Evolutionary conservation across 2,329 filamentous ascomycete genomes (phyloP).

Genomic region (Rhinocladiella similis): DNA sequence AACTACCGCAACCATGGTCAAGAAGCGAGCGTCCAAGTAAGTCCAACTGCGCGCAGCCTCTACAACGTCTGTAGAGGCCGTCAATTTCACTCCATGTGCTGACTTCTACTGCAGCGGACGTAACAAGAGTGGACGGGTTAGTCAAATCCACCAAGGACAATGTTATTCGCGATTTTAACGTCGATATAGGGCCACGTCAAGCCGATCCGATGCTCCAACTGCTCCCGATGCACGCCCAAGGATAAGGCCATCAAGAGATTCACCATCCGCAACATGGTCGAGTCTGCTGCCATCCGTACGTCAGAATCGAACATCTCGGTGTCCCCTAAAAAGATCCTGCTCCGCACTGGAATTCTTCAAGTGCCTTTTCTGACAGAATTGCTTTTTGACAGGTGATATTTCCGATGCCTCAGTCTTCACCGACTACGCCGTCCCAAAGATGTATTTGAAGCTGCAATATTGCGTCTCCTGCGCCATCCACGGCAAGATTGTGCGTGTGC

Average conservation of each 20-base stretch:
- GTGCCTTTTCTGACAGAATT: neutral
- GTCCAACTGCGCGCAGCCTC: conserved; percentile 29
- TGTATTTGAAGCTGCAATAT: conserved; percentile 99
- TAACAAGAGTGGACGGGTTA: conserved; percentile 83
- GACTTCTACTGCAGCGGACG: conserved; percentile 67
- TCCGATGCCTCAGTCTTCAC: conserved; percentile 98
- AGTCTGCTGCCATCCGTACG: conserved; percentile 99
- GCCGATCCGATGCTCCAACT: conserved; percentile 93
- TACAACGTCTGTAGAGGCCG: neutral
- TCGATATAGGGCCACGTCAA: conserved; percentile 87
- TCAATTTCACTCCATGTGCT: neutral
- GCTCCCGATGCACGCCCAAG: conserved; percentile 91
- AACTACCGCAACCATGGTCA: conserved; percentile 66
- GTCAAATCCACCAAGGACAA: neutral
- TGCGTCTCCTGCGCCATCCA: conserved; percentile 99
- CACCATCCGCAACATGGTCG: conserved; percentile 99
- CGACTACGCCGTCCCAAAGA: conserved; percentile 99
- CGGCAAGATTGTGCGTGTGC: conserved; percentile 99
- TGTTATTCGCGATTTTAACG: no score
- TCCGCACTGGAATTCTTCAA: no score
- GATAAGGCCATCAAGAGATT: conserved; percentile 99
- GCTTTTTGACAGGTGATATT: conserved; percentile 80
- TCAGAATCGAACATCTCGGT: conserved; percentile 35
- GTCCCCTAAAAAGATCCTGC: neutral
- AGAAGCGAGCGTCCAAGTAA: conserved; percentile 75